These are phyloP conservation scores for Kwoniella sp. DNA, from an alignment of 768 basidiomycete genomes.

Conservation along the genomic window DNA sequence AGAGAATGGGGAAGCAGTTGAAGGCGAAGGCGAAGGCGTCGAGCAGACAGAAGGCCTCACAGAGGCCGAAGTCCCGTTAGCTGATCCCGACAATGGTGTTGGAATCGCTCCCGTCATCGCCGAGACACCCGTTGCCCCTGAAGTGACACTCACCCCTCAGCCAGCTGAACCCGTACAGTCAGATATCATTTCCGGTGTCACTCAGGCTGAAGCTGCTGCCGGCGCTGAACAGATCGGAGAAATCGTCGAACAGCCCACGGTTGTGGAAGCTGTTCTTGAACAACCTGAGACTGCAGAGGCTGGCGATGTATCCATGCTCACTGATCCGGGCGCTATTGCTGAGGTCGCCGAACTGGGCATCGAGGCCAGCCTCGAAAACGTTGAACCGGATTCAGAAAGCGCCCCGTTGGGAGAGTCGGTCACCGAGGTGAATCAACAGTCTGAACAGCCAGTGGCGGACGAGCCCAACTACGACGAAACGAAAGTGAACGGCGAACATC, in stretches of 20 bases:
- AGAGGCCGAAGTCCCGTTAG: not conserved
- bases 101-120: slow-evolving; percentile 12
- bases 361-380: not conserved
- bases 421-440: not conserved
- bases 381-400: not conserved
- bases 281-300: slow-evolving; percentile 4
- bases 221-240: not conserved
- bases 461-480: not conserved
- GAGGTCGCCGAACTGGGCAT: no score
- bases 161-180: not conserved
- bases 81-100: not conserved
- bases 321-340: slow-evolving; percentile 3
- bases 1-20: not conserved
- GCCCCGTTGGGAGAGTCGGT: not conserved
- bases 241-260: not conserved
- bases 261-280: not conserved
- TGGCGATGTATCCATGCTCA: slow-evolving; percentile 32
- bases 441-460: not conserved
- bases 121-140: slow-evolving; percentile 11
- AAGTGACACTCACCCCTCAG: not conserved
- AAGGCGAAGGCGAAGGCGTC: not conserved
- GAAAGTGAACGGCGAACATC: not conserved
- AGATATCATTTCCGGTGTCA: not conserved
- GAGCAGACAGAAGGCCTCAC: not conserved
- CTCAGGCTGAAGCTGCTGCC: not conserved